Evolutionary conservation across 306 rosid species (phyloP).

Genomic region (Quercus ilex): DNA sequence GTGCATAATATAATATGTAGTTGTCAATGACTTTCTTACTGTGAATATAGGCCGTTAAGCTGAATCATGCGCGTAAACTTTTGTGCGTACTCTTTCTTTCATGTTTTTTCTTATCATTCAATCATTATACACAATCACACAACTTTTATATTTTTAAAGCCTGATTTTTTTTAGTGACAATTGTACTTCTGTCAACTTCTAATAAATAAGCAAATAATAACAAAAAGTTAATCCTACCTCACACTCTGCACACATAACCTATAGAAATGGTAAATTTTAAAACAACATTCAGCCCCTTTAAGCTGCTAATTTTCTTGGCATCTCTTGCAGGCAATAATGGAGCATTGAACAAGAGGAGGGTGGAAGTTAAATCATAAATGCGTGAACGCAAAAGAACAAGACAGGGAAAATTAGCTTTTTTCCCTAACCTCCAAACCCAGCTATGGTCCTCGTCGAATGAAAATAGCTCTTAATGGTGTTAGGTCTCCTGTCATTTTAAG

Average conservation of each 20-base stretch:
- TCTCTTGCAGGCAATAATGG: background rate
- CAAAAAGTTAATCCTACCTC: too few relatives aligned
- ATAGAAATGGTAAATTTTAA: background rate
- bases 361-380: background rate
- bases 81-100: too few relatives aligned
- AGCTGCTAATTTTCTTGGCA: background rate
- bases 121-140: too few relatives aligned
- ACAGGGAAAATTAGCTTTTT: background rate
- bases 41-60: accelerated
- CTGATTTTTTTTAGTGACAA: too few relatives aligned
- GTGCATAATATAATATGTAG: too few relatives aligned
- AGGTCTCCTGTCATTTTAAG: background rate
- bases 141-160: too few relatives aligned
- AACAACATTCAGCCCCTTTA: background rate
- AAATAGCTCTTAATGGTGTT: background rate
- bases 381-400: background rate
- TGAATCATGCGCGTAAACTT: accelerated
- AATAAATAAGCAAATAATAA: too few relatives aligned
- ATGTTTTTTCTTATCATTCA: too few relatives aligned
- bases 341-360: background rate
- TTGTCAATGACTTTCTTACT: accelerated
- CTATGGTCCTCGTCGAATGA: background rate
- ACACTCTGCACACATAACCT: too few relatives aligned
- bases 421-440: background rate
- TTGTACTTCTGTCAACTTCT: too few relatives aligned